A percentile compares a stretch with the other conserved stretches of the same genome.
Conservation (phyloP, 257 asterid genomes). For the Solanum habrochaites region DNA sequence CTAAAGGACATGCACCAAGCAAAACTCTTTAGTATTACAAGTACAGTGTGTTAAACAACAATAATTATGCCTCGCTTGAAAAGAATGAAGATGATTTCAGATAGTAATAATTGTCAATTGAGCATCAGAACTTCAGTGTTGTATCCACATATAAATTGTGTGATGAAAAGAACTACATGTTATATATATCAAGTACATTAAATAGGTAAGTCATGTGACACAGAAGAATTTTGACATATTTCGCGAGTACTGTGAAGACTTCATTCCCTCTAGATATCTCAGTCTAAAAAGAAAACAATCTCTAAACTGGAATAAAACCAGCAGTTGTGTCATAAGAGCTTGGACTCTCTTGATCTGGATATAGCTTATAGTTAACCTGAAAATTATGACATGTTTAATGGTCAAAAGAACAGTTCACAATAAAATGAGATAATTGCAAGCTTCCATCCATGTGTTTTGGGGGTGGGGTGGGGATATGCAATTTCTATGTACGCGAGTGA, state of each 20-base stretch:
- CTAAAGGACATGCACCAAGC: not conserved
- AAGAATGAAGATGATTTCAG: not conserved
- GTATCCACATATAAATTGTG: not conserved
- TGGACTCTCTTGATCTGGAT: not conserved
- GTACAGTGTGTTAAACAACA: not conserved
- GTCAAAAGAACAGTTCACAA: not conserved
- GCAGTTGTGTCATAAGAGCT: not conserved
- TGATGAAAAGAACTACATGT: not conserved
- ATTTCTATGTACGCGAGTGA: not conserved
- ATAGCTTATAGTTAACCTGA: not conserved
- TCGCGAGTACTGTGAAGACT: not conserved
- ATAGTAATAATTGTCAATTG: not conserved
- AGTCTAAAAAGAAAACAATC: not conserved
- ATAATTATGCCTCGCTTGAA: not conserved
- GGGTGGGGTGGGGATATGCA: not conserved
- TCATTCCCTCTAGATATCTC: not conserved
- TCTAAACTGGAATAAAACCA: not conserved
- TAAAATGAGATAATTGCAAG: not conserved
- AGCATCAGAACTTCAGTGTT: not conserved
- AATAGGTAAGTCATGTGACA: not conserved
- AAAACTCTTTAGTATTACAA: not conserved
- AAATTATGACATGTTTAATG: not conserved
- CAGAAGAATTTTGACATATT: not conserved
- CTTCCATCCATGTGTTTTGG: not conserved
- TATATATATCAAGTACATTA: not conserved